phyloP scores from a whole-genome alignment of 208 protist genomes.

The Spongospora subterranea region DNA sequence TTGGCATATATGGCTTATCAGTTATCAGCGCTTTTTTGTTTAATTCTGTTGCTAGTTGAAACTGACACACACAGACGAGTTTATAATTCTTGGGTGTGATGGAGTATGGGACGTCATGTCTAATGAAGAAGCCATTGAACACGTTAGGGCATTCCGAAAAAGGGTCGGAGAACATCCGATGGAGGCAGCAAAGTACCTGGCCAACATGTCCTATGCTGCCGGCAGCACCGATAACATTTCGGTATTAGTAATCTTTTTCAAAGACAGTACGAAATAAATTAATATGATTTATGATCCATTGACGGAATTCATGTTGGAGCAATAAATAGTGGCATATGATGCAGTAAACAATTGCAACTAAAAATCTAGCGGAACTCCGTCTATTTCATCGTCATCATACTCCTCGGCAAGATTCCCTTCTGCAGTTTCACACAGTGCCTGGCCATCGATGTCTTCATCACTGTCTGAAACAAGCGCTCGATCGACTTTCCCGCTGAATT shows the following conservation, averaged over 20 bases:
- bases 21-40: background rate
- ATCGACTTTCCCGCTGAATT: slow-evolving; percentile 14
- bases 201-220: slow-evolving; percentile 52
- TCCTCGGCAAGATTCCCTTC: too few relatives aligned
- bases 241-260: slow-evolving; percentile 52
- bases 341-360: too few relatives aligned
- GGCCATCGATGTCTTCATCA: slow-evolving; percentile 19
- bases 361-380: slow-evolving; percentile 17
- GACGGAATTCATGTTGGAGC: too few relatives aligned
- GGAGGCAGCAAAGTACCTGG: slow-evolving; percentile 57
- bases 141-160: slow-evolving; percentile 50
- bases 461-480: background rate
- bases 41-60: background rate
- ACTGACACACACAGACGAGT: slow-evolving; percentile 50
- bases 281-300: too few relatives aligned
- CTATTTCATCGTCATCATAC: background rate
- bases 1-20: background rate
- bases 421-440: too few relatives aligned
- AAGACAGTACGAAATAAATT: background rate
- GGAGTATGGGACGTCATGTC: slow-evolving; percentile 67
- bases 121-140: slow-evolving; percentile 40
- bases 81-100: slow-evolving; percentile 66
- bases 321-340: too few relatives aligned
- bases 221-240: slow-evolving; percentile 69
- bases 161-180: slow-evolving; percentile 14